phyloP scores from a whole-genome alignment of 1,139 yeast genomes.

The Yamadazyma sp. region DNA sequence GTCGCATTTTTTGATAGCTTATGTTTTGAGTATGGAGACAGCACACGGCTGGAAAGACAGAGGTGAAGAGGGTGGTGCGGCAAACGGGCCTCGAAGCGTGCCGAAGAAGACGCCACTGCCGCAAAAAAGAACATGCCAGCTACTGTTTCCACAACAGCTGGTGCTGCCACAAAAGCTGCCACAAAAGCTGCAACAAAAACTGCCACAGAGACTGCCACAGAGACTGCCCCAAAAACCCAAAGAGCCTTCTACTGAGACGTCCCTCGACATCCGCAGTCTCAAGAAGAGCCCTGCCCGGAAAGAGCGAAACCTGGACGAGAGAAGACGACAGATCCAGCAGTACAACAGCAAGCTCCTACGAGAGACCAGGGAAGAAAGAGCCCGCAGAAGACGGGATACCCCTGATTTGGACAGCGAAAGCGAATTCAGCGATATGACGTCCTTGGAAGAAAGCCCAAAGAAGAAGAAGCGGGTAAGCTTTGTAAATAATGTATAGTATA shows the following conservation, averaged over 20 bases:
- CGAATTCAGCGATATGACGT: conserved; percentile 16
- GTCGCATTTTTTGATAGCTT: too few relatives aligned
- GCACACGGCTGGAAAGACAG: not conserved
- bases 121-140: too few relatives aligned
- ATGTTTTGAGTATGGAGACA: too few relatives aligned
- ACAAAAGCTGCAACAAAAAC: not conserved
- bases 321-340: conserved; percentile 29
- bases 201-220: too few relatives aligned
- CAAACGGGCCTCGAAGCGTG: too few relatives aligned
- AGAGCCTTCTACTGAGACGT: too few relatives aligned
- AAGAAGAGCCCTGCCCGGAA: conserved; percentile 15
- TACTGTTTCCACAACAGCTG: not conserved
- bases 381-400: conserved; percentile 18
- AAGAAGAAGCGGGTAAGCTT: conserved; percentile 24
- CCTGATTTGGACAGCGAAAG: conserved; percentile 10
- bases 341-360: conserved; percentile 23
- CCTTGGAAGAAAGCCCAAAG: conserved; percentile 14
- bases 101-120: too few relatives aligned
- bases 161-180: not conserved
- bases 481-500: conserved; percentile 5
- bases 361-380: conserved; percentile 28
- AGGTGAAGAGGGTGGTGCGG: not conserved
- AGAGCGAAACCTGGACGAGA: conserved; percentile 20
- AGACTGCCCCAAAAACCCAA: too few relatives aligned
- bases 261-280: not conserved